Evolutionary conservation across 2,329 filamentous ascomycete genomes (phyloP).

Genomic region (Pseudofabraea citricarpa): DNA sequence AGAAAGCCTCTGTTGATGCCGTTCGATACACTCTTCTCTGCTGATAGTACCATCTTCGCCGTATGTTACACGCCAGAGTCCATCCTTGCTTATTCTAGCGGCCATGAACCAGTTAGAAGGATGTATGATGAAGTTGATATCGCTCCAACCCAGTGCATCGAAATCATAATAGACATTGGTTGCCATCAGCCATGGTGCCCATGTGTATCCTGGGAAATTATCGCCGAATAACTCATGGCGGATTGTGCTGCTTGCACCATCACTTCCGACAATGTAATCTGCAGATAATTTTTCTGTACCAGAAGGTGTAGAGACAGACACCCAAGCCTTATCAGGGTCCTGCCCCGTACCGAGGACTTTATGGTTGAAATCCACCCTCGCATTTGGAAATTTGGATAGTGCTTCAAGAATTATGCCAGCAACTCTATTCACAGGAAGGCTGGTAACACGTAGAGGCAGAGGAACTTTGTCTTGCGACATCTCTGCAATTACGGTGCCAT

Average conservation of each 20-base stretch:
- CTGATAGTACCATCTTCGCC: slow-evolving; percentile 49
- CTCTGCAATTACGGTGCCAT: slow-evolving; percentile 28
- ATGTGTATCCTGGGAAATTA: slow-evolving; percentile 50
- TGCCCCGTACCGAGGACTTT: slow-evolving; percentile 42
- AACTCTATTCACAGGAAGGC: slow-evolving; percentile 36
- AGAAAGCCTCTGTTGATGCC: slow-evolving; percentile 49
- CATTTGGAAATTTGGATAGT: slow-evolving; percentile 27
- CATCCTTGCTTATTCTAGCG: slow-evolving; percentile 51
- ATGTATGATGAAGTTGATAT: slow-evolving; percentile 56
- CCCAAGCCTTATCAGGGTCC: slow-evolving; percentile 40
- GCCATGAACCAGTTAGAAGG: slow-evolving; percentile 58
- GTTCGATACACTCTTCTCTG: slow-evolving; percentile 44
- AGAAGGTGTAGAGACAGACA: slow-evolving; percentile 35
- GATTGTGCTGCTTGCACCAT: slow-evolving; percentile 46
- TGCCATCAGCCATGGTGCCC: slow-evolving; percentile 54
- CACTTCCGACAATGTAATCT: slow-evolving; percentile 53
- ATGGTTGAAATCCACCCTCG: slow-evolving; percentile 40
- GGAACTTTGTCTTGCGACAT: slow-evolving; percentile 20
- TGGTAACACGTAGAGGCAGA: slow-evolving; percentile 31
- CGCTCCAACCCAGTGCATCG: slow-evolving; percentile 43
- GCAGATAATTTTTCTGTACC: slow-evolving; percentile 34
- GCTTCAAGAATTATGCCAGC: slow-evolving; percentile 35
- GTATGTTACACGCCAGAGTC: slow-evolving; percentile 58
- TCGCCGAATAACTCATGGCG: slow-evolving; percentile 45
- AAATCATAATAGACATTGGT: slow-evolving; percentile 62